Conservation (phyloP, 2,329 filamentous ascomycete genomes). For the Ceratocystis smalleyi region DNA sequence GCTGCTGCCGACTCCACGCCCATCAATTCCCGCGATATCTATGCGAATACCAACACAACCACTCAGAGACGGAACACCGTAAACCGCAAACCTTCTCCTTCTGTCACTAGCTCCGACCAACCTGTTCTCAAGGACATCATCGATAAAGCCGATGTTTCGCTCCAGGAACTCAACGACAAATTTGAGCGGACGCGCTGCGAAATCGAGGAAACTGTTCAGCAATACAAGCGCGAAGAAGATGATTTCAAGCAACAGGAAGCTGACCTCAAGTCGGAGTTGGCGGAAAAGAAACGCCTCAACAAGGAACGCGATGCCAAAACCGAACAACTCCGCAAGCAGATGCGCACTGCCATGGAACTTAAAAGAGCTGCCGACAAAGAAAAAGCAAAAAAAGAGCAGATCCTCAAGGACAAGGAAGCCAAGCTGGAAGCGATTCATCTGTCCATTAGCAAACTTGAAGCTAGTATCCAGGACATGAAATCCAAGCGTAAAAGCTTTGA, state of each 20-base stretch:
- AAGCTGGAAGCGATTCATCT: constrained; percentile 56
- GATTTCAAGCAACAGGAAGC: constrained; percentile 51
- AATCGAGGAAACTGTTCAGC: constrained; percentile 59
- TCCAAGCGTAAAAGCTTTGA: constrained; percentile 39
- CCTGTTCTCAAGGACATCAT: constrained; percentile 26
- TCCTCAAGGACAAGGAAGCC: constrained; percentile 50
- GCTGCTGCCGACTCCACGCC: constrained; percentile 28
- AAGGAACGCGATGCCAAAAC: constrained; percentile 88
- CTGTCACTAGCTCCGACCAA: constrained; percentile 42
- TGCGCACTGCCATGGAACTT: constrained; percentile 62
- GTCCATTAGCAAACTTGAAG: constrained; percentile 52
- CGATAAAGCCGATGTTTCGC: constrained; percentile 46
- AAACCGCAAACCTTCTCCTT: constrained; percentile 63
- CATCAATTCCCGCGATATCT: background rate
- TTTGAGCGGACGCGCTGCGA: constrained; percentile 70
- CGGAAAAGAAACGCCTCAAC: constrained; percentile 58
- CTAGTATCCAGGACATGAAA: constrained; percentile 45
- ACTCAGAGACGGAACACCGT: constrained; percentile 37
- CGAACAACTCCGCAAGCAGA: constrained; percentile 64
- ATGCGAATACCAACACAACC: constrained; percentile 13
- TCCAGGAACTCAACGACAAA: constrained; percentile 65
- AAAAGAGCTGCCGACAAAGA: constrained; percentile 70
- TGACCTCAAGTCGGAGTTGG: constrained; percentile 60
- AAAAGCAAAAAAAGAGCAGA: constrained; percentile 60
- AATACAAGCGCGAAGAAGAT: constrained; percentile 55